These are phyloP conservation scores for Vitellaria paradoxa DNA, from an alignment of 179 eudicot genomes.

Conservation along the genomic window DNA sequence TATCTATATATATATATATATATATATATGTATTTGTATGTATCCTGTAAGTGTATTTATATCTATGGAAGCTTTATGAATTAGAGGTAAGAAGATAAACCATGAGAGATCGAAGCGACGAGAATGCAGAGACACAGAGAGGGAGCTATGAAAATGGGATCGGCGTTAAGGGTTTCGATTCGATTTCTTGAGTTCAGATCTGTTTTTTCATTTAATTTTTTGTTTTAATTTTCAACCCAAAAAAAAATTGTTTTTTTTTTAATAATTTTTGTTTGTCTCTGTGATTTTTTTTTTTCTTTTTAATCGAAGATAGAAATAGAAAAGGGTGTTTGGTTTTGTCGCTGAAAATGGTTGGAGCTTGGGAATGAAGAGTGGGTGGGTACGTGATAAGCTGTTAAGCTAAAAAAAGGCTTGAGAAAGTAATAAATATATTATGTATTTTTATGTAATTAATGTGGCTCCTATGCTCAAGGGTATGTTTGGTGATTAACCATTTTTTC, in stretches of 20 bases:
- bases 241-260: background rate
- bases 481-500: too few species aligned
- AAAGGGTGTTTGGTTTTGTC: background rate
- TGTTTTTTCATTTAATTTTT: background rate
- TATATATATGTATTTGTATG: background rate
- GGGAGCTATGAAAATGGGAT: background rate
- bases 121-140: background rate
- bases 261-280: background rate
- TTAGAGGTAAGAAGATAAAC: background rate
- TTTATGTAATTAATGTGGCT: too few species aligned
- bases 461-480: too few species aligned
- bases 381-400: background rate
- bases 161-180: constrained; percentile 12
- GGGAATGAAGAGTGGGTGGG: background rate
- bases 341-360: background rate
- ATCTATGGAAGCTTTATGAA: constrained; percentile 1
- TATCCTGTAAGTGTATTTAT: background rate
- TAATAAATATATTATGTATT: too few species aligned
- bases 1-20: background rate
- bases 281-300: background rate
- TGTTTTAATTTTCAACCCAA: too few species aligned
- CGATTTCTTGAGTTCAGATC: constrained; percentile 13
- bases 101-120: constrained; percentile 1
- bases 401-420: too few species aligned
- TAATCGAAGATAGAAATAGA: background rate